Base-by-base conservation (phyloP, 2,329 filamentous ascomycete species). In the Exophiala alcalophila region DNA sequence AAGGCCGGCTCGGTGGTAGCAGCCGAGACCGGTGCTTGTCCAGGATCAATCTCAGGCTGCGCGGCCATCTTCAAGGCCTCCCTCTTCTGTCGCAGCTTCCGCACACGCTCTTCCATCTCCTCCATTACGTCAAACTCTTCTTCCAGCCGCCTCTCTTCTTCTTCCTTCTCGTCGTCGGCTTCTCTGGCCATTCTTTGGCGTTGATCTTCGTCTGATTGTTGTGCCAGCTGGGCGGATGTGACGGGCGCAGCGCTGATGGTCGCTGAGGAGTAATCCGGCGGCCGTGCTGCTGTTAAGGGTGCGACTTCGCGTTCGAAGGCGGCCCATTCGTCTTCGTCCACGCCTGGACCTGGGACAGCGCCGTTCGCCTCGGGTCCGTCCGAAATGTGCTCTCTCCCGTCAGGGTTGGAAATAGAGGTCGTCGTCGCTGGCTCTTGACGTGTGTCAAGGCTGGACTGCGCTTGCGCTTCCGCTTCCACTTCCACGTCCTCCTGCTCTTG, bases 291-390 rank as follows among this genome's bases (percentile, higher is more conserved):
- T 6, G 65, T 63, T 35, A 66, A 62, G 27, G 62, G 67, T 5
- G 80, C 83, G 41, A 94, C 81, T 40, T 94, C 86, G 2, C 85
- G 84, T 61, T 95, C 84, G 60, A 94, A 94, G 6, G 86, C 86
- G 2, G 86, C 84, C 85, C 86, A 92, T 64, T 92, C 86, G 40
- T 83, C 79, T 58, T 94, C 86, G 60, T 90, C 80, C 6, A 86
- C 66, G 4, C 39, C 20, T 33, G 60, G 52, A 35, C 12, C 20
- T 10, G 35, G 11, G 19, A 25, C 4, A 48, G 40, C 9, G 46
- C 18, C 36, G 12, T 35, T 40, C 9, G 26, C 9, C 10, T 7
- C 18, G n/a, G 25, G 7, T 53, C 28, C 43, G n/a, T n/a, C n/a
- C n/a, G n/a, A n/a, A n/a, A n/a, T n/a, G n/a, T n/a, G n/a, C n/a